Conservation (phyloP, 768 basidiomycete genomes). For the Amanita molliuscula region DNA sequence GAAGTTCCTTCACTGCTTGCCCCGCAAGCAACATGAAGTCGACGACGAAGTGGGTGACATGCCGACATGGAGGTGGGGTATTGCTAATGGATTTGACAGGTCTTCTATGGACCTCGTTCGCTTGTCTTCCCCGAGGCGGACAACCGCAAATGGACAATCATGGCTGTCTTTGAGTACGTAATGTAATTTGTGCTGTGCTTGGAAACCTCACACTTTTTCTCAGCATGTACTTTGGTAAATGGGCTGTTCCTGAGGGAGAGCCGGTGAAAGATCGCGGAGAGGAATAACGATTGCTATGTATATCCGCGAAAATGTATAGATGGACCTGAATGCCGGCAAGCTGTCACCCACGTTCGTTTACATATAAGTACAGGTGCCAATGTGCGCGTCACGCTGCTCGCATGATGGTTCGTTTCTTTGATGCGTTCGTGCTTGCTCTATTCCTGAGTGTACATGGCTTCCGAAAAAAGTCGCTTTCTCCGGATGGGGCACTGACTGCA, state of each 20-base stretch:
- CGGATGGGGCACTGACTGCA: conserved; percentile 67
- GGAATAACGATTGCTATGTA: background rate
- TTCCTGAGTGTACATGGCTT: conserved; percentile 60
- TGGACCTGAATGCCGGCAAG: background rate
- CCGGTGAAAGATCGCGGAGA: background rate
- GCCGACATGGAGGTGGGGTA: background rate
- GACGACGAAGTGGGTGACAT: conserved; percentile 71
- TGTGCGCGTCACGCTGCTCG: background rate
- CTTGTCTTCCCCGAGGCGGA: conserved; percentile 92
- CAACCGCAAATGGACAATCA: conserved; percentile 96
- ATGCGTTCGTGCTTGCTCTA: conserved; percentile 35
- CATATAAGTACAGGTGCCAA: background rate
- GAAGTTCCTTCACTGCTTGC: conserved; percentile 95
- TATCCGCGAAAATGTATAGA: background rate
- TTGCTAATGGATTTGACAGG: conserved; percentile 26
- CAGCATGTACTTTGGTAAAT: conserved; percentile 38
- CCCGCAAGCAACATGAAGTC: conserved; percentile 87
- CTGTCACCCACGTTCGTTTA: background rate
- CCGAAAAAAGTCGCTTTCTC: conserved; percentile 65
- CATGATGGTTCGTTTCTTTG: conserved; percentile 10
- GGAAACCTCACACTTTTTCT: conserved; percentile 16
- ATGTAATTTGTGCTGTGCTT: conserved; percentile 19
- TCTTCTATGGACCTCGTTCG: conserved; percentile 89
- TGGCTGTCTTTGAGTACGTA: conserved; percentile 83
- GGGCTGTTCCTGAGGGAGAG: conserved; percentile 20